Evolutionary conservation across 1,284 basidiomycete species (phyloP), one percentile per base, ranked within the genome.

Genomic region (Ceratobasidium sp.): DNA sequence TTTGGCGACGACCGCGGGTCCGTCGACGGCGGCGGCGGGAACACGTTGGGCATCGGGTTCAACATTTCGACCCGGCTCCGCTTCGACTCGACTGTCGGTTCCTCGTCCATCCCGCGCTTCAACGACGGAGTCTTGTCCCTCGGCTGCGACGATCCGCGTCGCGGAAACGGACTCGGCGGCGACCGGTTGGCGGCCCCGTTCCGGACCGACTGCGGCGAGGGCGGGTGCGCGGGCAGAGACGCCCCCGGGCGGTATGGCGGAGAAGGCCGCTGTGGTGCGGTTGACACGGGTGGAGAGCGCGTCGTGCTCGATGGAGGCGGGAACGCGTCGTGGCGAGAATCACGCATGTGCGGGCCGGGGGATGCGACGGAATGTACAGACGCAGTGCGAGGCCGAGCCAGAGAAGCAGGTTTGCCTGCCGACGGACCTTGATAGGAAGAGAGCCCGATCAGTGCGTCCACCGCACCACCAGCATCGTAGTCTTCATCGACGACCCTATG

Each of bases 401-500:
- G 64, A 13, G 59, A 63, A 22, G 29, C 24, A 49, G 58, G n/a
- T 43, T 73, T 73, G 46, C 29, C 43, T 31, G 56, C 68, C n/a
- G 80, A 74, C 74, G 80, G 77, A 49, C 79, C 74, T 79, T 82
- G 78, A 77, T 82, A 84, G 77, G 83, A 80, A 49, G 86, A 83
- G 24, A 91, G 83, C 13, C 85, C 87, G 79, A 94, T 90, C 48
- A 94, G 82, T 0, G 90, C 86, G 77, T 91, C 91, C 1, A 74
- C 77, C 2, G 89, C 89, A 46, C 90, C 89, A 71, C 88, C 89
- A 79, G 92, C 92, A 76, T 94, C 92, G 76, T 94, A 94, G 78
- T 95, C 90, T 77, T 95, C 93, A 78, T 94, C 92, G 19, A 94
- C 86, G 1, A 87, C 83, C 16, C 92, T 85, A 16, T 87, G 83